Evolutionary conservation across 352 stramenopile genomes (phyloP).

Genomic region (Pythium graminicola): DNA sequence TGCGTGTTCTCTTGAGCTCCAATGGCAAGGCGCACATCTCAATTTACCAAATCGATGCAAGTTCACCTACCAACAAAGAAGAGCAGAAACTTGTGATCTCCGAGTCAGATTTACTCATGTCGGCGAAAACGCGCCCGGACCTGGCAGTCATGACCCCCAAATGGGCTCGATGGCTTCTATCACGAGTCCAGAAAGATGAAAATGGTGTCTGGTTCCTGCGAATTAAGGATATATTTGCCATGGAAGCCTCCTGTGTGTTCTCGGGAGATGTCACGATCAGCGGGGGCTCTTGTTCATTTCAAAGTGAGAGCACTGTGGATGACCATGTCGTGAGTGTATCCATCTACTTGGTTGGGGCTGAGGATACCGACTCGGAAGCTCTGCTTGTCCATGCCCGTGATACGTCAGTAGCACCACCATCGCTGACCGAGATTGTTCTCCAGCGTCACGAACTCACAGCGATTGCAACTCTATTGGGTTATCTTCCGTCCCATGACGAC

Average conservation of each 20-base stretch:
- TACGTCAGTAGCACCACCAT: neutral
- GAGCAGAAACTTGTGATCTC: constrained; percentile 8
- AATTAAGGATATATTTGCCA: constrained; percentile 13
- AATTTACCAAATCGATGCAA: neutral
- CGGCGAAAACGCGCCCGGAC: constrained; percentile 17
- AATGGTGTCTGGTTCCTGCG: constrained; percentile 21
- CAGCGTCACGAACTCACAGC: constrained; percentile 6
- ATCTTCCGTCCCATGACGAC: neutral
- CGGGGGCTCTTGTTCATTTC: too few relatives aligned
- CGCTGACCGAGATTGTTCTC: constrained; percentile 10
- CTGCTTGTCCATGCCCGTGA: constrained; percentile 21
- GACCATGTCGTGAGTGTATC: constrained; percentile 9
- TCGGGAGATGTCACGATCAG: constrained; percentile 13
- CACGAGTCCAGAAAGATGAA: constrained; percentile 17
- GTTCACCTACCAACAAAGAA: neutral
- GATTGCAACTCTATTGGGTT: neutral
- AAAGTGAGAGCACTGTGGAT: neutral
- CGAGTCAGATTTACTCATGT: constrained; percentile 11
- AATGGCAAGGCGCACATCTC: constrained; percentile 26
- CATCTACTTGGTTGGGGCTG: constrained; percentile 16
- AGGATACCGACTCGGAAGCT: neutral
- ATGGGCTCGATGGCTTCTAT: constrained; percentile 22
- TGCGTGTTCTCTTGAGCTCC: constrained; percentile 39
- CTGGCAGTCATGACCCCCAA: constrained; percentile 15
- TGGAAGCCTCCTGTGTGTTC: constrained; percentile 17